Percentiles rank a stretch among this genome's conserved stretches.
Conservation (phyloP, 345 rosid species). For the Alliaria petiolata region DNA sequence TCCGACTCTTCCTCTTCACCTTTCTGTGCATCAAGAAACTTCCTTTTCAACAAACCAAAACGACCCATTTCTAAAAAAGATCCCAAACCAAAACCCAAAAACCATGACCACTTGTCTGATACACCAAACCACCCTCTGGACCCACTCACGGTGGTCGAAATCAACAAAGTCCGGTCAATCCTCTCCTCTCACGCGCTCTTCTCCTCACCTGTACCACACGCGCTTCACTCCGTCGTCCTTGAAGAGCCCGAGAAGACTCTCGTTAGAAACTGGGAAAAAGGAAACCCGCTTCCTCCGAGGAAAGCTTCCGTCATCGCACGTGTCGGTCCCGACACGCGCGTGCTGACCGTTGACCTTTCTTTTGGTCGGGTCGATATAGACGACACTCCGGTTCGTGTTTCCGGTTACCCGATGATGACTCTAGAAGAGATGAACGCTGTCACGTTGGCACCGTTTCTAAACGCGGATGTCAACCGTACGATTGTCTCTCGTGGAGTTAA, state of each 20-base stretch:
- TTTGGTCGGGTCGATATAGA: constrained; percentile 32
- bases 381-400: constrained; percentile 21
- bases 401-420: constrained; percentile 94
- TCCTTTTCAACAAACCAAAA: constrained; percentile 40
- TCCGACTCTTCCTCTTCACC: constrained; percentile 37
- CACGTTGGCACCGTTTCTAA: constrained; percentile 54
- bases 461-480: constrained; percentile 66
- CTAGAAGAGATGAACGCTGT: constrained; percentile 72
- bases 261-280: constrained; percentile 58
- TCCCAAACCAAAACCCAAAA: constrained; percentile 28
- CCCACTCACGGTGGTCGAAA: constrained; percentile 62
- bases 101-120: constrained; percentile 43
- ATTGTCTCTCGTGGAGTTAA: constrained; percentile 67
- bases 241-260: constrained; percentile 73
- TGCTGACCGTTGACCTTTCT: constrained; percentile 54
- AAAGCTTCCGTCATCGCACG: constrained; percentile 79
- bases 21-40: constrained; percentile 58
- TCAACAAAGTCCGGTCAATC: constrained; percentile 47
- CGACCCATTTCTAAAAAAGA: constrained; percentile 11
- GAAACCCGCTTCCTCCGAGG: constrained; percentile 59
- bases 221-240: constrained; percentile 66
- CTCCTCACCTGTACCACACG: constrained; percentile 32
- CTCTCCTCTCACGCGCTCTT: constrained; percentile 64
- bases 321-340: constrained; percentile 37
- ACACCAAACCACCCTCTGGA: constrained; percentile 63